A percentile compares a stretch with the other conserved stretches of the same genome.
These are phyloP conservation scores for Irineochytrium annulatum DNA, from an alignment of 192 early-diverging fungal species.

Conservation along the genomic window DNA sequence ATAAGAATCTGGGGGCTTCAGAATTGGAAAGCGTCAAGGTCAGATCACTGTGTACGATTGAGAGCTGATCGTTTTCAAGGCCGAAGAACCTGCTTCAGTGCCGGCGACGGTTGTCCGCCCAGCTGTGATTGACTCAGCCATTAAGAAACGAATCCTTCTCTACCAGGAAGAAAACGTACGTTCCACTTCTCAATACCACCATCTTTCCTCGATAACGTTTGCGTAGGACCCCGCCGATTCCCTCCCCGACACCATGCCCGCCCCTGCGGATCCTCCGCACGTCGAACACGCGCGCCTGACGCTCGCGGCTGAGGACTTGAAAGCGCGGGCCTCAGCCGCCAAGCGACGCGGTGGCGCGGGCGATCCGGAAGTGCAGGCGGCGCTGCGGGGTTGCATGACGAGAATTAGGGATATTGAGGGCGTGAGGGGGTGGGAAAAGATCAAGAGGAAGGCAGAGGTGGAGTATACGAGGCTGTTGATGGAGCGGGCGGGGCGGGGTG, in stretches of 20 bases:
- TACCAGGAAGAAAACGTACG: background rate
- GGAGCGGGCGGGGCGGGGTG: background rate
- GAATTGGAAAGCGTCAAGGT: background rate
- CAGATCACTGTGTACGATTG: too few relatives aligned
- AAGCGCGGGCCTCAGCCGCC: background rate
- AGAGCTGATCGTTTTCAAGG: too few relatives aligned
- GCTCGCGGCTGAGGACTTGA: background rate
- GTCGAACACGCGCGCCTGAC: background rate
- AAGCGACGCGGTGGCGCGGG: background rate
- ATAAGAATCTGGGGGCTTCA: background rate
- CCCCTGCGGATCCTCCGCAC: background rate
- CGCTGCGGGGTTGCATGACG: background rate
- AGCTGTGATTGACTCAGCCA: background rate
- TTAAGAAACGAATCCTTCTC: background rate
- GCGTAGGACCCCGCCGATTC: background rate
- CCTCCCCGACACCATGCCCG: background rate
- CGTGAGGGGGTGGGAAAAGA: background rate
- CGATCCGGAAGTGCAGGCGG: background rate
- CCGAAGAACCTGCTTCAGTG: too few relatives aligned
- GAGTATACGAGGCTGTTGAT: slow-evolving; percentile 12
- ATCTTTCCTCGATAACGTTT: background rate
- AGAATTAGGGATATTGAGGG: background rate
- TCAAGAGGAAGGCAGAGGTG: slow-evolving; percentile 17
- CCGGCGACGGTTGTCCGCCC: background rate
- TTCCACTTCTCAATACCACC: background rate